These are phyloP conservation scores for Fusarium sp. DNA, from an alignment of 2,329 filamentous ascomycete species.

Conservation along the genomic window DNA sequence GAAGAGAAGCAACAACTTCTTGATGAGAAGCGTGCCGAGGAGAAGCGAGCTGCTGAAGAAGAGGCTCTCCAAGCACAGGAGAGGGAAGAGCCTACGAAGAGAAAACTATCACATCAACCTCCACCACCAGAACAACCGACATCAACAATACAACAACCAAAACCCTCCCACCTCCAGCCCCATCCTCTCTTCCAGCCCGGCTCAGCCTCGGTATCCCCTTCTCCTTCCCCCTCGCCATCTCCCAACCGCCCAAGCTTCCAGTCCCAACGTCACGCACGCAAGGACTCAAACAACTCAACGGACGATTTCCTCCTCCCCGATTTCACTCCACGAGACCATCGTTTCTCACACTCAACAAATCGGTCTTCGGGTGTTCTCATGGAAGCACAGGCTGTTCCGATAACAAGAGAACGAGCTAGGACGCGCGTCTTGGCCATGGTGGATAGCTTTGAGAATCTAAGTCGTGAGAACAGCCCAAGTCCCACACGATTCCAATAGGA, in stretches of 20 bases:
- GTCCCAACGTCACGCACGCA: constrained; percentile 19
- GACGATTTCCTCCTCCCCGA: constrained; percentile 38
- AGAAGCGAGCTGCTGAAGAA: constrained; percentile 11
- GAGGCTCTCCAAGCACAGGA: not conserved
- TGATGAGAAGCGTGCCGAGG: constrained; percentile 7
- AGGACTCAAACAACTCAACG: constrained; percentile 29
- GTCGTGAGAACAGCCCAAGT: constrained; percentile 58
- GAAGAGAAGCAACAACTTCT: constrained; percentile 5
- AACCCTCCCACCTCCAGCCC: constrained; percentile 31
- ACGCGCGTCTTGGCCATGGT: constrained; percentile 67
- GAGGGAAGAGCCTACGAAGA: constrained; percentile 1
- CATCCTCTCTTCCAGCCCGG: constrained; percentile 37
- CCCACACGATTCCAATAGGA: constrained; percentile 42
- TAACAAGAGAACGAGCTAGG: constrained; percentile 52
- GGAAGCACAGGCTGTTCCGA: constrained; percentile 60
- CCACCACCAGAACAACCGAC: constrained; percentile 1
- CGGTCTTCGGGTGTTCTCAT: constrained; percentile 52
- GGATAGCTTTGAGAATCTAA: constrained; percentile 63
- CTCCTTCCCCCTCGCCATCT: constrained; percentile 28
- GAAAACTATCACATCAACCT: constrained; percentile 3
- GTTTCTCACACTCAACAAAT: constrained; percentile 47
- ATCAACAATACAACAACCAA: constrained; percentile 20
- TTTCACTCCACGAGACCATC: constrained; percentile 33
- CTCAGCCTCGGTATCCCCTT: constrained; percentile 21
- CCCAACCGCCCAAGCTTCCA: constrained; percentile 6